Conservation (phyloP, 2,329 filamentous ascomycete species). For the Blastomyces silverae region DNA sequence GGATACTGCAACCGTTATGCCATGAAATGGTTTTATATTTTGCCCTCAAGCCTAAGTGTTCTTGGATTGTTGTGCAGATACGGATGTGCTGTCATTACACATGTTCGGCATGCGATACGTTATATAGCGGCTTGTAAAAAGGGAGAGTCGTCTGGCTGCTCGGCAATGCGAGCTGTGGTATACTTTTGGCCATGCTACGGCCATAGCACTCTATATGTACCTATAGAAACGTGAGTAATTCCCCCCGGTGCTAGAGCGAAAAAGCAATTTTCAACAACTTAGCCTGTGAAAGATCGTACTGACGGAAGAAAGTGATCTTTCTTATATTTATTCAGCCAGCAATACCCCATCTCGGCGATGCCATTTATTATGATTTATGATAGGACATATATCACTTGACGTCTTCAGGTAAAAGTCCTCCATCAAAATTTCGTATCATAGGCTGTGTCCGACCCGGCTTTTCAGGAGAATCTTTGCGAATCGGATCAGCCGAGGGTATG, state of each 20-base stretch:
- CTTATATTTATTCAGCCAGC: background rate
- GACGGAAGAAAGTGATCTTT: background rate
- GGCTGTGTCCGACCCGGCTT: background rate
- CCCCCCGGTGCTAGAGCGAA: background rate
- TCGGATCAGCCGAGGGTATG: too few relatives aligned
- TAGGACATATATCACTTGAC: background rate
- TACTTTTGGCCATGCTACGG: background rate
- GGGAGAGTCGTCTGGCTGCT: background rate
- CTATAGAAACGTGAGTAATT: background rate
- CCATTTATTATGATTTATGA: slow-evolving; percentile 1
- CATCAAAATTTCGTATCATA: background rate
- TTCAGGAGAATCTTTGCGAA: background rate
- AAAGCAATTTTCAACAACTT: background rate
- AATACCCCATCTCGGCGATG: background rate
- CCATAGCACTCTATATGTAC: background rate
- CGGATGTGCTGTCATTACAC: background rate
- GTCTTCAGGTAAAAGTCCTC: background rate
- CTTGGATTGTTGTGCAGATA: background rate
- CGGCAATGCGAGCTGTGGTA: background rate
- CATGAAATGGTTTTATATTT: background rate
- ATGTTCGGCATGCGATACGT: background rate
- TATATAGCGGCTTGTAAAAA: background rate
- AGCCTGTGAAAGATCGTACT: background rate
- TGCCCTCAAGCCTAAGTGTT: background rate
- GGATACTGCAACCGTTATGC: background rate